Conservation (phyloP, 306 rosid species). For the Vicia villosa region DNA sequence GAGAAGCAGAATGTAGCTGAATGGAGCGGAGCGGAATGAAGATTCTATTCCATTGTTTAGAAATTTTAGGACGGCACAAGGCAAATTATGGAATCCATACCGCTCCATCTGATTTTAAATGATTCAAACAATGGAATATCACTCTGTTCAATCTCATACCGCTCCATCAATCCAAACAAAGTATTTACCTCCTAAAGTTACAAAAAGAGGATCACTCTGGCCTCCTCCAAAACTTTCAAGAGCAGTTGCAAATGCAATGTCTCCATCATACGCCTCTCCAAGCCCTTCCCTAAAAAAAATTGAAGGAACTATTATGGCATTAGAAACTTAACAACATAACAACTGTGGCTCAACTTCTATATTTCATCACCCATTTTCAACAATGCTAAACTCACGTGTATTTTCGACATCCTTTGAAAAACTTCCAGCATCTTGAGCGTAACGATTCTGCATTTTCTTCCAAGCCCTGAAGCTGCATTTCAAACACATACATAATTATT, state of each 20-base stretch:
- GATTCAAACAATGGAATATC: too few species aligned
- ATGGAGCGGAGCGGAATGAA: too few species aligned
- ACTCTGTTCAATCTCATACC: too few species aligned
- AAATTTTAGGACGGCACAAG: too few species aligned
- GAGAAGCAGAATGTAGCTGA: too few species aligned
- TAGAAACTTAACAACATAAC: slow-evolving; percentile 12
- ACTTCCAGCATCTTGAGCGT: slow-evolving; percentile 76
- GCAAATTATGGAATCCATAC: too few species aligned
- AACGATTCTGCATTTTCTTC: slow-evolving; percentile 87
- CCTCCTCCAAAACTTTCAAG: slow-evolving; percentile 95
- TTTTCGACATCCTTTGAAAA: slow-evolving; percentile 90
- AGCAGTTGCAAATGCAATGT: slow-evolving; percentile 83
- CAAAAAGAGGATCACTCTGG: slow-evolving; percentile 85
- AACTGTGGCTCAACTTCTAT: background rate
- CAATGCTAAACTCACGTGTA: slow-evolving; percentile 68
- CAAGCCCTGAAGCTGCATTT: slow-evolving; percentile 75
- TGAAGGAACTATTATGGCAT: slow-evolving; percentile 25
- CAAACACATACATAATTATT: too few species aligned
- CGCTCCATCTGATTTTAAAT: too few species aligned
- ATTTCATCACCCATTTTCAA: background rate
- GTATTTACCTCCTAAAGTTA: slow-evolving; percentile 98
- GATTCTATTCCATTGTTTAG: too few species aligned
- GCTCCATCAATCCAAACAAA: too few species aligned
- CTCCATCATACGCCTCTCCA: slow-evolving; percentile 85
- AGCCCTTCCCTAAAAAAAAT: slow-evolving; percentile 77